These are phyloP conservation scores for Musa balbisiana DNA, from an alignment of 202 grass and related monocot species.

Conservation along the genomic window DNA sequence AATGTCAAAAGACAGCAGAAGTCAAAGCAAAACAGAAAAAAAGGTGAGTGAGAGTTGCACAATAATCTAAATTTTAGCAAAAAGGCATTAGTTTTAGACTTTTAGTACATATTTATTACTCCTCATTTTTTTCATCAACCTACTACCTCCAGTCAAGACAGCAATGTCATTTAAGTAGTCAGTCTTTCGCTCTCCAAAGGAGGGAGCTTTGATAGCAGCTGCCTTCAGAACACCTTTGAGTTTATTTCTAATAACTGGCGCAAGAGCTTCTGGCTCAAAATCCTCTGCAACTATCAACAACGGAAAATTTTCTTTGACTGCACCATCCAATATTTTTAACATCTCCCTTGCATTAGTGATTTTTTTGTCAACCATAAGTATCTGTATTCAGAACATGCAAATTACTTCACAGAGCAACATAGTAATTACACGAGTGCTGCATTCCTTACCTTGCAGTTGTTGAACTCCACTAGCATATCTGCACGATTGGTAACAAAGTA, in stretches of 20 bases:
- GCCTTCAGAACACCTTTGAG: slow-evolving; percentile 76
- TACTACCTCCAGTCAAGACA: slow-evolving; percentile 75
- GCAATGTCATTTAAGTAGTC: slow-evolving; percentile 85
- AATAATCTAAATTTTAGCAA: neutral
- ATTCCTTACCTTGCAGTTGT: slow-evolving; percentile 53
- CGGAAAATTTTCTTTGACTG: slow-evolving; percentile 77
- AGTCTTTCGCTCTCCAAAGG: slow-evolving; percentile 79
- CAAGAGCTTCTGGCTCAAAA: slow-evolving; percentile 55
- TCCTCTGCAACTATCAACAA: slow-evolving; percentile 82
- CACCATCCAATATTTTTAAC: slow-evolving; percentile 61
- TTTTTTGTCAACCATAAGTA: slow-evolving; percentile 87
- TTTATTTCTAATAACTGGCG: slow-evolving; percentile 81
- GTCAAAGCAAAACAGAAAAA: neutral
- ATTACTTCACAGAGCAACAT: slow-evolving; percentile 6
- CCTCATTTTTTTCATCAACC: neutral
- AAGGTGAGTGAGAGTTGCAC: neutral
- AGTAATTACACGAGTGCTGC: slow-evolving; percentile 1
- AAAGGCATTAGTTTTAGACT: no score
- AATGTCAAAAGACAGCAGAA: neutral
- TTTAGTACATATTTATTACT: neutral
- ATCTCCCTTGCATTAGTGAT: slow-evolving; percentile 69
- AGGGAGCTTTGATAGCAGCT: slow-evolving; percentile 73
- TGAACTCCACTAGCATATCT: slow-evolving; percentile 65
- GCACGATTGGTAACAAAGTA: slow-evolving; percentile 70
- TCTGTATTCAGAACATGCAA: slow-evolving; percentile 35